Base-by-base conservation (phyloP, 176 grass and related monocot species). In the Raddia guianensis region DNA sequence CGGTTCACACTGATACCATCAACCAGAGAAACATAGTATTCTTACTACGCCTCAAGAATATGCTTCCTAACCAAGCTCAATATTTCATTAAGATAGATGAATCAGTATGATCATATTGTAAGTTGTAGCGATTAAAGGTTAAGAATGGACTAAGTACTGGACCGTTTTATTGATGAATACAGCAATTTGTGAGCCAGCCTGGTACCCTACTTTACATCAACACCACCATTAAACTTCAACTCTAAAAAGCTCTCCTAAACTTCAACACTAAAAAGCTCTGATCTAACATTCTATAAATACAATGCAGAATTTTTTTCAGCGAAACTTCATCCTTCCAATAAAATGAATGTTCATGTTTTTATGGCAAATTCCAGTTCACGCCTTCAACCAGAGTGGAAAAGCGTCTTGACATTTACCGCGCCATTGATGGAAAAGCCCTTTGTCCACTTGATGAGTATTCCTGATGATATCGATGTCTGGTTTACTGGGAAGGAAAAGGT, bases 401-500 rank as follows among this genome's bases (percentile, higher is more conserved):
- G 20, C 67, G 67, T 72, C 56, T 21, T 53, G 18, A 61, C 11
- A 14, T 61, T 89, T 94, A 95, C 89, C 81, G 70, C 6, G 32
- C 70, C 84, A 0, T 90, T 91, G 76, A 96, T 86, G n/a, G 82
- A 87, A 76, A 96, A 96, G 2, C 93, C 90, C 57, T 96, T 96
- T 72, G 87, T 96, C 93, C 93, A 96, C 72, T 90, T 96, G 74
- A 96, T 92, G 70, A 92, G 87, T 51, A 80, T 88, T 63, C 93
- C 93, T 3, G 90, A 96, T 42, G 93, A 87, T 77, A 92, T 80
- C 9, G 90, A 92, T 67, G 49, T 54, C 80, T 95, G 93, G 71
- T 81, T 85, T 71, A 96, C 93, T 1, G 89, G 89, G 66, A 96
- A 92, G 64, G 93, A 96, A 74, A 96, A 96, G 2, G 93, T 96